Percentiles rank a stretch among this genome's conserved stretches.
These are phyloP conservation scores for Salix exigua DNA, from an alignment of 345 rosid genomes.

Conservation along the genomic window DNA sequence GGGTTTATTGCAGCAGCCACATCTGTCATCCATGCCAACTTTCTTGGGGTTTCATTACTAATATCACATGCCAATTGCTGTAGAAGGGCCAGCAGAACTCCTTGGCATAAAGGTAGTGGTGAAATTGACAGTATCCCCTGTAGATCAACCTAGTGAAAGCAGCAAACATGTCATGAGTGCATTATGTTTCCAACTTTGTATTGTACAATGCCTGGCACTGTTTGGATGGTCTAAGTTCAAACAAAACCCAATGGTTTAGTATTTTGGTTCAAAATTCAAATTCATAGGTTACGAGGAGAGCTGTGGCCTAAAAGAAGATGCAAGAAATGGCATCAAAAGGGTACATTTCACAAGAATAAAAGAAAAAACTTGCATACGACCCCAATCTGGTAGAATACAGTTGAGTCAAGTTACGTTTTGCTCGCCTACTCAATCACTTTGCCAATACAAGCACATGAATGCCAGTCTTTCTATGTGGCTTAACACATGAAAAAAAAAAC, in stretches of 20 bases:
- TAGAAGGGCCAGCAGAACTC: conserved; percentile 29
- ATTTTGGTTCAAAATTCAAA: background rate
- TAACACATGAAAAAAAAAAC: no score
- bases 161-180: background rate
- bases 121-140: conserved; percentile 14
- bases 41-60: conserved; percentile 7
- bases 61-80: conserved; percentile 30
- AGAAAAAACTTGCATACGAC: background rate
- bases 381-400: background rate
- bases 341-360: background rate
- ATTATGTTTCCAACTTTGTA: background rate
- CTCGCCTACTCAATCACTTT: background rate
- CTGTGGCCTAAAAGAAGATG: background rate
- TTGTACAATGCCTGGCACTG: background rate
- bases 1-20: conserved; percentile 30
- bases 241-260: background rate
- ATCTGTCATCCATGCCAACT: conserved; percentile 30
- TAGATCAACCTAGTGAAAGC: conserved; percentile 20
- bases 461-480: background rate
- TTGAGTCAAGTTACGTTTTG: background rate
- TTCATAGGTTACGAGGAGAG: background rate
- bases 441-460: background rate
- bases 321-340: background rate
- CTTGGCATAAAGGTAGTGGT: conserved; percentile 26
- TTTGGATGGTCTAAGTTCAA: background rate